Percentiles rank a stretch among this genome's conserved stretches.
These are phyloP conservation scores for Xylariaceae sp. DNA, from an alignment of 2,329 filamentous ascomycete genomes.

Conservation along the genomic window DNA sequence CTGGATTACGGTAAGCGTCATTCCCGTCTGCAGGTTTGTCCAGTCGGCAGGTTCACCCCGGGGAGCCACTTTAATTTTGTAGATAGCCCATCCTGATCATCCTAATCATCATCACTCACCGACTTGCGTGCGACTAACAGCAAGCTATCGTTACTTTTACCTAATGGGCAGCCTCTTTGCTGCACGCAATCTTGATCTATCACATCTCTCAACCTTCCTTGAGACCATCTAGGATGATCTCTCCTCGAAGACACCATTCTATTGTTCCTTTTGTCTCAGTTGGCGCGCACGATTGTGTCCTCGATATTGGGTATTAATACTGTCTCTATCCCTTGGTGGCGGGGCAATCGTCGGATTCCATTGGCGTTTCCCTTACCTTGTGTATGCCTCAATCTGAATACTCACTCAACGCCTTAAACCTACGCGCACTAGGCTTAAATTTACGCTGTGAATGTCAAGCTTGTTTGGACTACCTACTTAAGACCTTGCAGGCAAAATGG, in stretches of 20 bases:
- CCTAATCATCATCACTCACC: slow-evolving; percentile 10
- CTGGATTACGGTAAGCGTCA: background rate
- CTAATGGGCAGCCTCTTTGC: slow-evolving; percentile 8
- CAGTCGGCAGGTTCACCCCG: too few species aligned
- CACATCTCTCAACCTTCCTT: background rate
- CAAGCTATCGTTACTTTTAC: slow-evolving; percentile 24
- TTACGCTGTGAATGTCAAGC: too few species aligned
- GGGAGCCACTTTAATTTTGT: background rate
- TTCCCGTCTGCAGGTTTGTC: too few species aligned
- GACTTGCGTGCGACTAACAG: slow-evolving; percentile 4
- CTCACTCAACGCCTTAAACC: slow-evolving; percentile 12
- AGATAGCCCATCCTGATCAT: background rate
- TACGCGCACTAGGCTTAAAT: too few species aligned
- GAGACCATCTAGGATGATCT: too few species aligned
- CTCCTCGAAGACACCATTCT: too few species aligned
- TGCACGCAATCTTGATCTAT: background rate
- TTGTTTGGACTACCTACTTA: too few species aligned
- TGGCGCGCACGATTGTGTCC: too few species aligned
- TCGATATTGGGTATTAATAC: too few species aligned
- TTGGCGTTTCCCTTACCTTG: slow-evolving; percentile 13
- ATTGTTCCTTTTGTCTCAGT: too few species aligned
- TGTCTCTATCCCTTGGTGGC: slow-evolving; percentile 11
- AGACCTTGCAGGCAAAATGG: slow-evolving; percentile 17
- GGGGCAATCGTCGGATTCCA: slow-evolving; percentile 12
- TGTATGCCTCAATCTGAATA: background rate